Evolutionary conservation across 192 early-diverging fungal species (phyloP).

Genomic region (Coemansia umbellata): DNA sequence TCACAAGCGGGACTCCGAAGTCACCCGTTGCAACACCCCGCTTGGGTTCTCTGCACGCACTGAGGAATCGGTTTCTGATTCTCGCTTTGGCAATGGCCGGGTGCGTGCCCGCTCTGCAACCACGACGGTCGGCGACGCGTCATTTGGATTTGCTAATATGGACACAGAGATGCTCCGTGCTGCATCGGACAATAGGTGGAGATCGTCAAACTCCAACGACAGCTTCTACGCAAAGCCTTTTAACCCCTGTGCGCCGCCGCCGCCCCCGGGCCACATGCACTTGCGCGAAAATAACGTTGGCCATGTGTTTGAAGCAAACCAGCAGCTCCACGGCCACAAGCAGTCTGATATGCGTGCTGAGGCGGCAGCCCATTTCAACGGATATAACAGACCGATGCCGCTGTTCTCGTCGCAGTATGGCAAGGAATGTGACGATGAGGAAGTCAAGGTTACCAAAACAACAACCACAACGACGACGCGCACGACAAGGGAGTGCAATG

Average conservation of each 20-base stretch:
- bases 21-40: constrained; percentile 5
- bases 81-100: constrained; percentile 31
- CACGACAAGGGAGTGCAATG: constrained; percentile 2
- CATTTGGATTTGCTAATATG: constrained; percentile 46
- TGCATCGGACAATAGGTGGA: constrained; percentile 40
- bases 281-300: constrained; percentile 30
- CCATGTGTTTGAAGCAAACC: constrained; percentile 24
- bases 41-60: constrained; percentile 16
- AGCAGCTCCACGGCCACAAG: constrained; percentile 19
- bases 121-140: constrained; percentile 33
- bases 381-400: constrained; percentile 21
- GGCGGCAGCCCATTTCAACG: constrained; percentile 26
- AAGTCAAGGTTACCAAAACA: constrained; percentile 33
- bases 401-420: constrained; percentile 19
- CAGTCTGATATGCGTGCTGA: constrained; percentile 32
- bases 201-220: constrained; percentile 7
- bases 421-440: constrained; percentile 16
- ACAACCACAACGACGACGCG: constrained; percentile 40
- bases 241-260: not conserved
- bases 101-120: constrained; percentile 40
- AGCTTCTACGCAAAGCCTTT: constrained; percentile 31
- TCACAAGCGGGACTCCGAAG: constrained; percentile 6
- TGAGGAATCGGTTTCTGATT: constrained; percentile 36
- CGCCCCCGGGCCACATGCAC: constrained; percentile 26
- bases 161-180: constrained; percentile 42